These are phyloP conservation scores for Diplodia seriata DNA, from an alignment of 2,329 filamentous ascomycete species.

Conservation along the genomic window DNA sequence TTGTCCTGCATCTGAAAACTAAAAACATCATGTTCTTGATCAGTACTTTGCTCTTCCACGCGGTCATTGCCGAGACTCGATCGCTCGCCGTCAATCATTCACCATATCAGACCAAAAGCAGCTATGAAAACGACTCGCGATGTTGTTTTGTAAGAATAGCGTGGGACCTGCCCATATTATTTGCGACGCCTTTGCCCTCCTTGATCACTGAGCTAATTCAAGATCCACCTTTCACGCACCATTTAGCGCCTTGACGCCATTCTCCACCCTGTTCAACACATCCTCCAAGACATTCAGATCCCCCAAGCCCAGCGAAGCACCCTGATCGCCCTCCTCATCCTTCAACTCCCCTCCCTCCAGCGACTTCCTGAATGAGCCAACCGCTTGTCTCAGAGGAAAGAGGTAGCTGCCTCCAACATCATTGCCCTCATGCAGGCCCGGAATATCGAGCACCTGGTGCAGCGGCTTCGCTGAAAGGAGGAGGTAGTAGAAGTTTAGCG, in stretches of 20 bases:
- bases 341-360: conserved; percentile 47
- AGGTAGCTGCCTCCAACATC: conserved; percentile 54
- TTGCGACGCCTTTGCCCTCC: background rate
- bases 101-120: background rate
- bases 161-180: no score
- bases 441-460: conserved; percentile 56
- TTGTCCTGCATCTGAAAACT: no score
- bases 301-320: conserved; percentile 43
- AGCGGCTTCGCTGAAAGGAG: conserved; percentile 59
- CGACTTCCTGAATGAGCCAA: conserved; percentile 46
- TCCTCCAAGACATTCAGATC: conserved; percentile 47
- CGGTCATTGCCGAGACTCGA: no score
- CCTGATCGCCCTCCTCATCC: conserved; percentile 45
- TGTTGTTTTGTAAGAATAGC: background rate
- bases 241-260: conserved; percentile 33
- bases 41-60: no score
- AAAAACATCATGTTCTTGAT: no score
- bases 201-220: background rate
- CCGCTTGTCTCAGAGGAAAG: conserved; percentile 50
- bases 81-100: no score
- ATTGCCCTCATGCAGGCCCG: conserved; percentile 49
- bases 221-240: background rate
- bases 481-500: conserved; percentile 66
- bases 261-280: conserved; percentile 40
- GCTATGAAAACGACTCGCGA: background rate